Evolutionary conservation across 73 alveolate genomes (phyloP).

Genomic region (Uronychia setigera): DNA sequence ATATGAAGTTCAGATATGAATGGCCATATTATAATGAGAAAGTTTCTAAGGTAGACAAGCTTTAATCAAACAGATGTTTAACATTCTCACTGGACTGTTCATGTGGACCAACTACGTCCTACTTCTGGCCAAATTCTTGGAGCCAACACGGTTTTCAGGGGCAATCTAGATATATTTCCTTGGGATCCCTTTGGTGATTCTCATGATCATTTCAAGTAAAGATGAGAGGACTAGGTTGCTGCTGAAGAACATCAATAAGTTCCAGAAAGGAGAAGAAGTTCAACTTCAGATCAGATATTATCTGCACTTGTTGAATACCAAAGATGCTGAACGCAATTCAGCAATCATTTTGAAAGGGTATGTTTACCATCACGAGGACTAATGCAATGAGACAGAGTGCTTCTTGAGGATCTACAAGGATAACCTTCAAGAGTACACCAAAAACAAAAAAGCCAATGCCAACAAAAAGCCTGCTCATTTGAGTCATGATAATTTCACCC

Average conservation of each 20-base stretch:
- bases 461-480: not conserved
- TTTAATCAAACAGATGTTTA: slow-evolving; percentile 28
- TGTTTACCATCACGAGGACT: slow-evolving; percentile 81
- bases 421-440: not conserved
- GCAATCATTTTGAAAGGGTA: slow-evolving; percentile 77
- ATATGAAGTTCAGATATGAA: slow-evolving; percentile 12
- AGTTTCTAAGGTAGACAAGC: slow-evolving; percentile 14
- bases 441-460: not conserved
- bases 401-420: slow-evolving; percentile 59
- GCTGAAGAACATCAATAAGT: slow-evolving; percentile 70
- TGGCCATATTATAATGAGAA: slow-evolving; percentile 80
- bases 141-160: slow-evolving; percentile 66
- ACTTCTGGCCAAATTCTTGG: slow-evolving; percentile 67
- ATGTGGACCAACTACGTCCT: slow-evolving; percentile 79
- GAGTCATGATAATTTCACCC: slow-evolving; percentile 16
- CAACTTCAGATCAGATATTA: slow-evolving; percentile 72
- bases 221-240: slow-evolving; percentile 70
- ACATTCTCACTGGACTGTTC: slow-evolving; percentile 74
- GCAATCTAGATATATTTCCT: slow-evolving; percentile 72
- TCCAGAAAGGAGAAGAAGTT: slow-evolving; percentile 74
- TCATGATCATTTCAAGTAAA: slow-evolving; percentile 66
- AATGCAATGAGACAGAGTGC: slow-evolving; percentile 76
- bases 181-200: slow-evolving; percentile 69
- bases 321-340: slow-evolving; percentile 67
- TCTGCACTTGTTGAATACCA: slow-evolving; percentile 60